phyloP scores from a whole-genome alignment of 2,329 filamentous ascomycete genomes.

The Cytospora piceicola region DNA sequence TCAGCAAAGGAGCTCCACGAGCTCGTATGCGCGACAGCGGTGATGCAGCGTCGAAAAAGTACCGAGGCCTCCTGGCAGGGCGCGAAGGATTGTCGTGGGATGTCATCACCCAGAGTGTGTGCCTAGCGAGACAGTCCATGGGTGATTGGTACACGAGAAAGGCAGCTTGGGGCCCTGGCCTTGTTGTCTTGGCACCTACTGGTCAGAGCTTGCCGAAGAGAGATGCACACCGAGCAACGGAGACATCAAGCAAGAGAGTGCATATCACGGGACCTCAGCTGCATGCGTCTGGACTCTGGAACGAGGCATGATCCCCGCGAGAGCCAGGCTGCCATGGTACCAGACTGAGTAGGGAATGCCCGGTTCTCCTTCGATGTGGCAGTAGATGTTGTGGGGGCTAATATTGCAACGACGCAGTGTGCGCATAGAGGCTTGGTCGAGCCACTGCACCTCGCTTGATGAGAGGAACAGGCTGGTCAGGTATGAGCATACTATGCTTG shows the following conservation, averaged over 20 bases:
- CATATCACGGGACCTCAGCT: not conserved
- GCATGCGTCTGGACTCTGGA: not conserved
- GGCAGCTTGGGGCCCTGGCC: not conserved
- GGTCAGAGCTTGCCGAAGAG: not conserved
- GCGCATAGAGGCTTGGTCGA: not conserved
- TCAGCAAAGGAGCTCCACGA: not conserved
- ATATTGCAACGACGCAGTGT: not conserved
- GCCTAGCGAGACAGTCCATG: not conserved
- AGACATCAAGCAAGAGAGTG: not conserved
- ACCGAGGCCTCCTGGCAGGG: not conserved
- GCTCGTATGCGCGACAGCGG: not conserved
- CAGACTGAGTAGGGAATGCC: not conserved
- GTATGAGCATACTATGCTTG: not conserved
- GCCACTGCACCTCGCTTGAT: not conserved
- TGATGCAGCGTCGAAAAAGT: not conserved
- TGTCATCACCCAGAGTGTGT: not conserved
- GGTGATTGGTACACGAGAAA: not conserved
- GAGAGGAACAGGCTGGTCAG: not conserved
- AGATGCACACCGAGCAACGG: not conserved
- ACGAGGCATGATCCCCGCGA: not conserved
- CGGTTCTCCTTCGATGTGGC: not conserved
- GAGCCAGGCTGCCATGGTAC: not conserved
- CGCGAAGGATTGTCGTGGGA: not conserved
- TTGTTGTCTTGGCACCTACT: not conserved
- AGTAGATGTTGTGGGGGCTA: not conserved